These are phyloP conservation scores for Miamiensis avidus DNA, from an alignment of 169 alveolate species.

Conservation along the genomic window DNA sequence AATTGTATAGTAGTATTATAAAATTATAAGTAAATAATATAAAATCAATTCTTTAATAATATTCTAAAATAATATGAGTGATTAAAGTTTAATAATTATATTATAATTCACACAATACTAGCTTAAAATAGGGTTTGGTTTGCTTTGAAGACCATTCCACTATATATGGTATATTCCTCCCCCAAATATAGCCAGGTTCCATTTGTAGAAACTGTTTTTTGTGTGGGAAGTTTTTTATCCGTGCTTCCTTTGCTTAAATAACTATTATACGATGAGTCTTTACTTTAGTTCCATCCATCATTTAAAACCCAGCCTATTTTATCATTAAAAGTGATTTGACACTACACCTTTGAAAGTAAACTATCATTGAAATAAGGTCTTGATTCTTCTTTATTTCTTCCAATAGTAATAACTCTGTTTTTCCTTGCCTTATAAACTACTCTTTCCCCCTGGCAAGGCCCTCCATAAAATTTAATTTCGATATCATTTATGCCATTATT, in stretches of 20 bases:
- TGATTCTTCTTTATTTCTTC: constrained; percentile 50
- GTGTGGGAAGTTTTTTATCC: too few relatives aligned
- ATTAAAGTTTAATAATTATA: too few relatives aligned
- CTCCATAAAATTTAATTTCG: constrained; percentile 63
- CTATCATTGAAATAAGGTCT: constrained; percentile 59
- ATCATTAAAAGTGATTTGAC: constrained; percentile 23
- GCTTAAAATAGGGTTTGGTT: constrained; percentile 65
- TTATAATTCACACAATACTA: background rate
- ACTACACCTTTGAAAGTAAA: constrained; percentile 60
- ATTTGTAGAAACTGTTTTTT: constrained; percentile 53
- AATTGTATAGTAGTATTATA: too few relatives aligned
- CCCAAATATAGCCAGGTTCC: constrained; percentile 82
- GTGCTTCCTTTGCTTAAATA: background rate
- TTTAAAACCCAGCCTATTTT: constrained; percentile 53
- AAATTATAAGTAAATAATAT: too few relatives aligned
- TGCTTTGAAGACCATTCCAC: constrained; percentile 74
- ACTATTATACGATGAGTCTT: background rate
- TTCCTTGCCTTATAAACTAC: constrained; percentile 36
- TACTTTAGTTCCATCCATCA: constrained; percentile 51
- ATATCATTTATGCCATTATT: constrained; percentile 10
- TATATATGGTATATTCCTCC: constrained; percentile 63
- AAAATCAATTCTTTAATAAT: too few relatives aligned
- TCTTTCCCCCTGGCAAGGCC: constrained; percentile 64
- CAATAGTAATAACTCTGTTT: constrained; percentile 9
- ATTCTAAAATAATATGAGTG: too few relatives aligned